Conservation (phyloP, 2,329 filamentous ascomycete species). For the Aspergillus hortae region DNA sequence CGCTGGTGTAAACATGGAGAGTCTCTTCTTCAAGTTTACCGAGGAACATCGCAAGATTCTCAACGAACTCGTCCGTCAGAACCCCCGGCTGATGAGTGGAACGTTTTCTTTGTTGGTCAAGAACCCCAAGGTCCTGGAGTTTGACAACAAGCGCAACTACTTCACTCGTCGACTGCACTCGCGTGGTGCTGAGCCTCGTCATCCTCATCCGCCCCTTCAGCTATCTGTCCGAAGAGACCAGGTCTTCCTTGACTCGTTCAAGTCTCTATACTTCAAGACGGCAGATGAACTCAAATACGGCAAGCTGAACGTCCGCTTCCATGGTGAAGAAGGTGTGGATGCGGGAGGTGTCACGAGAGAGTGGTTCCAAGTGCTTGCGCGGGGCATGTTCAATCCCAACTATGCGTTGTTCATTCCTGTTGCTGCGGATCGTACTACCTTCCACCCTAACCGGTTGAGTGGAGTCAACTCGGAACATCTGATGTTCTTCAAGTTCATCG, state of each 20-base stretch:
- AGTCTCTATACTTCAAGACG: slow-evolving; percentile 93
- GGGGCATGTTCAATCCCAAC: slow-evolving; percentile 98
- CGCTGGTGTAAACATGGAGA: slow-evolving; percentile 67
- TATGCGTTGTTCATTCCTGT: slow-evolving; percentile 96
- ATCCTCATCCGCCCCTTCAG: slow-evolving; percentile 73
- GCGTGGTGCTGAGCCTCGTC: slow-evolving; percentile 65
- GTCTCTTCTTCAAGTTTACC: slow-evolving; percentile 93
- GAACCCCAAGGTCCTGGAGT: slow-evolving; percentile 97
- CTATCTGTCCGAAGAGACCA: slow-evolving; percentile 88
- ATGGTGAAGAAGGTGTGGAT: slow-evolving; percentile 95
- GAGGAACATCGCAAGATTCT: slow-evolving; percentile 96
- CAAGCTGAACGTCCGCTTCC: slow-evolving; percentile 96
- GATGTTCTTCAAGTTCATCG: slow-evolving; percentile 99
- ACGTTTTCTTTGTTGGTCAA: slow-evolving; percentile 95
- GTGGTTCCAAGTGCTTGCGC: slow-evolving; percentile 96
- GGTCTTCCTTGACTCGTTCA: slow-evolving; percentile 98
- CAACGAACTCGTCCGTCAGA: slow-evolving; percentile 95
- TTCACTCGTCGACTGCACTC: slow-evolving; percentile 91
- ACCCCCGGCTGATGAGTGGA: slow-evolving; percentile 97
- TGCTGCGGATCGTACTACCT: slow-evolving; percentile 94
- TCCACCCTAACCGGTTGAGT: slow-evolving; percentile 95
- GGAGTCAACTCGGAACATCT: slow-evolving; percentile 93
- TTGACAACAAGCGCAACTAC: slow-evolving; percentile 99
- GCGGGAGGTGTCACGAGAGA: slow-evolving; percentile 95
- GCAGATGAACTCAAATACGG: slow-evolving; percentile 98